phyloP scores from a whole-genome alignment of 225 moss, liverwort and hornwort species.

The Physcomitrium patens region DNA sequence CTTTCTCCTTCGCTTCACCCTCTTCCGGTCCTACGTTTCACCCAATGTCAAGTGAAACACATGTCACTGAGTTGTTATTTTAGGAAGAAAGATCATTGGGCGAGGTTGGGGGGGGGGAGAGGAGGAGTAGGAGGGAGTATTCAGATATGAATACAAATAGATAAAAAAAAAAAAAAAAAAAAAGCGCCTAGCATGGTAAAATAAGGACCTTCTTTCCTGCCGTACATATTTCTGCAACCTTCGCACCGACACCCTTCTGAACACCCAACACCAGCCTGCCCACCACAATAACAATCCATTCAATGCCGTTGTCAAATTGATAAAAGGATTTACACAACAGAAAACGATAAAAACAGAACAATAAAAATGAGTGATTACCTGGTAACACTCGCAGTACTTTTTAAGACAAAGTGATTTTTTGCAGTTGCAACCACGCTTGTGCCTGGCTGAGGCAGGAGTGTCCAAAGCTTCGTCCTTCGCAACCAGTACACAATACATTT shows the following conservation, averaged over 20 bases:
- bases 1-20: slow-evolving; percentile 61
- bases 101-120: no score
- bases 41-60: background rate
- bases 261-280: slow-evolving; percentile 85
- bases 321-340: background rate
- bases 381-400: slow-evolving; percentile 88
- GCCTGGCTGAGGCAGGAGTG: slow-evolving; percentile 78
- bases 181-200: background rate
- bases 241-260: slow-evolving; percentile 92
- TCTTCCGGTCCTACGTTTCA: slow-evolving; percentile 57
- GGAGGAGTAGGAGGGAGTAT: background rate
- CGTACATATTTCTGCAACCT: slow-evolving; percentile 89
- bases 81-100: no score
- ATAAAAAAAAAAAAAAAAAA: background rate
- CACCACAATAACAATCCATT: slow-evolving; percentile 18
- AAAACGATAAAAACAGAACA: background rate
- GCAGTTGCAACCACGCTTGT: slow-evolving; percentile 87
- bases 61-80: background rate
- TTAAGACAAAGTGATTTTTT: slow-evolving; percentile 87
- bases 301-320: background rate
- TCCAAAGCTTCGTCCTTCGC: slow-evolving; percentile 68
- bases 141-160: no score
- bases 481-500: background rate
- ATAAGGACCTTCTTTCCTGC: slow-evolving; percentile 72
- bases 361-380: slow-evolving; percentile 44